Evolutionary conservation across 352 stramenopile genomes (phyloP).

Genomic region (Phytophthora capsici): DNA sequence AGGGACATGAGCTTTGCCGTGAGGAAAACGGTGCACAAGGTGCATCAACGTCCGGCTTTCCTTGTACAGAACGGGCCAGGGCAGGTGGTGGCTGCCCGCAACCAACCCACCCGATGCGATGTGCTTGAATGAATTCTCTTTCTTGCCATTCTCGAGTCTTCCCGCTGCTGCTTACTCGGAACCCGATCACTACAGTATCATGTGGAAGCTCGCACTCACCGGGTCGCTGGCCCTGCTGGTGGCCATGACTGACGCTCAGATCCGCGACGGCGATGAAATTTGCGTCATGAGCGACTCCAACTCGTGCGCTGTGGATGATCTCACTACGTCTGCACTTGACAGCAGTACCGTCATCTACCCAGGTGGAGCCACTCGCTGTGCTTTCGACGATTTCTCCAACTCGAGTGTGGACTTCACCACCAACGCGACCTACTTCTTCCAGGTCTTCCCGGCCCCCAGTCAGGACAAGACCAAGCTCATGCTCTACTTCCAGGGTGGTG

Average conservation of each 20-base stretch:
- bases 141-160: conserved; percentile 26
- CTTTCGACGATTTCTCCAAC: conserved; percentile 60
- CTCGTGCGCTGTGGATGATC: conserved; percentile 54
- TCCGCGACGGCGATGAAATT: conserved; percentile 55
- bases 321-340: conserved; percentile 55
- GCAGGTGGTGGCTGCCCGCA: conserved; percentile 16
- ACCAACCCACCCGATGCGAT: neutral
- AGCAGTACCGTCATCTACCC: conserved; percentile 65
- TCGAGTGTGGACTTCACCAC: conserved; percentile 49
- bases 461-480: conserved; percentile 71
- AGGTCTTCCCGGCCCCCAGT: conserved; percentile 65
- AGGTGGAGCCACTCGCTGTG: conserved; percentile 56
- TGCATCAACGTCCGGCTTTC: conserved; percentile 28
- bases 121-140: no score
- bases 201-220: conserved; percentile 45
- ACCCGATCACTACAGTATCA: conserved; percentile 5
- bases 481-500: conserved; percentile 76
- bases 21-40: conserved; percentile 25
- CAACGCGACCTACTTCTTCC: conserved; percentile 76
- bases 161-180: conserved; percentile 10
- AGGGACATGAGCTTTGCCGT: conserved; percentile 29
- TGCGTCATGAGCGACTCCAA: conserved; percentile 62
- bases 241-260: conserved; percentile 27
- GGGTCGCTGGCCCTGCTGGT: conserved; percentile 35
- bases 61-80: conserved; percentile 21